A percentile compares a stretch with the other conserved stretches of the same genome.
These are phyloP conservation scores for Echium plantagineum DNA, from an alignment of 257 asterid species.

Conservation along the genomic window DNA sequence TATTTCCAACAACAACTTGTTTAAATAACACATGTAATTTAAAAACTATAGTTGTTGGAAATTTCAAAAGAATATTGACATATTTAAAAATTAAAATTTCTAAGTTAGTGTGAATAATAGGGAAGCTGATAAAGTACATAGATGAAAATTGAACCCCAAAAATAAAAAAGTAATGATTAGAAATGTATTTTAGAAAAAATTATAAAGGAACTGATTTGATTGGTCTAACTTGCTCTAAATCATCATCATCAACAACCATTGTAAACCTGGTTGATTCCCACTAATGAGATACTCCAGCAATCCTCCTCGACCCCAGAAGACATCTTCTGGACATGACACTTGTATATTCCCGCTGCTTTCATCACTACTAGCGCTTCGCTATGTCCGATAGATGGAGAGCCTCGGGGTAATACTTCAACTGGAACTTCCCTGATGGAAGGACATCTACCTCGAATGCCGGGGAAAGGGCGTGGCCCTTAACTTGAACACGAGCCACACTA, in stretches of 20 bases:
- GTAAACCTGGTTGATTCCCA: not conserved
- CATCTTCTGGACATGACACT: not conserved
- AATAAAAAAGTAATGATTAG: too few species aligned
- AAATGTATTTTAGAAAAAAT: too few species aligned
- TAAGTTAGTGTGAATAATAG: too few species aligned
- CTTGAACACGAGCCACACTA: slow-evolving; percentile 58
- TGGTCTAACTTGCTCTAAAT: too few species aligned
- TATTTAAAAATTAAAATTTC: too few species aligned
- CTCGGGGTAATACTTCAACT: slow-evolving; percentile 34
- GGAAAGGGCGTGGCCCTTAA: slow-evolving; percentile 45
- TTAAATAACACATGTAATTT: too few species aligned
- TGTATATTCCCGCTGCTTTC: not conserved
- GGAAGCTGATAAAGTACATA: too few species aligned
- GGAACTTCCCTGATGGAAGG: slow-evolving; percentile 39
- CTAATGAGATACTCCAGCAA: slow-evolving; percentile 1
- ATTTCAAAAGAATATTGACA: too few species aligned
- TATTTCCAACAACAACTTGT: too few species aligned
- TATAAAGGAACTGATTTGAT: too few species aligned
- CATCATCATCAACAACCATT: not conserved
- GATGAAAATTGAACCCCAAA: too few species aligned
- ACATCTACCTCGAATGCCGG: slow-evolving; percentile 45
- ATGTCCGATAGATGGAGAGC: not conserved
- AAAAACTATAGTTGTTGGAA: too few species aligned
- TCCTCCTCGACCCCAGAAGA: not conserved
- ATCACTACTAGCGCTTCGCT: not conserved